These are phyloP conservation scores for Adansonia digitata DNA, from an alignment of 345 rosid genomes.

Conservation along the genomic window DNA sequence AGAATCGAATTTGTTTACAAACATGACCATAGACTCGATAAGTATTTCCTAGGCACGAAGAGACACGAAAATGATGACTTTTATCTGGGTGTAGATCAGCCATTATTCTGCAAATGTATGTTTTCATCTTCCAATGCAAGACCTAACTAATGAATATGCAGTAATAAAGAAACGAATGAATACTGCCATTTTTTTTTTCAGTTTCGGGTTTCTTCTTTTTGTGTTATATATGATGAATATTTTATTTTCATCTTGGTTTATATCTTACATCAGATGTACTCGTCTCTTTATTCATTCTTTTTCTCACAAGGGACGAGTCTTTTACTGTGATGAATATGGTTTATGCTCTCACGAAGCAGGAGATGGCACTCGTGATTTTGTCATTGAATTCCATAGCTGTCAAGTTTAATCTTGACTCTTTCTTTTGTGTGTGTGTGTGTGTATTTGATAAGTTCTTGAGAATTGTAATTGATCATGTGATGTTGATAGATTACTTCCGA, in stretches of 20 bases:
- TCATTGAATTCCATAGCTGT: neutral
- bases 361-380: neutral
- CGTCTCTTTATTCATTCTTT: neutral
- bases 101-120: neutral
- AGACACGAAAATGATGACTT: neutral
- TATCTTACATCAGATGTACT: neutral
- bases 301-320: neutral
- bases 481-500: neutral
- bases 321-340: neutral
- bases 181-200: neutral
- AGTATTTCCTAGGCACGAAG: neutral
- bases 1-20: neutral
- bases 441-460: neutral
- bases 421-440: neutral
- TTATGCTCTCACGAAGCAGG: neutral
- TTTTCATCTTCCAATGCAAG: neutral
- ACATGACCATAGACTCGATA: neutral
- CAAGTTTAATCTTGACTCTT: neutral
- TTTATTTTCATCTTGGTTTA: neutral
- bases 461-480: neutral
- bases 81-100: neutral
- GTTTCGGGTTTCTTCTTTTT: neutral
- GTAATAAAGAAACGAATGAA: neutral
- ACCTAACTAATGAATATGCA: neutral
- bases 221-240: neutral